Evolutionary conservation across 495 filamentous ascomycete species (phyloP).

Genomic region (Aspergillus leporis): DNA sequence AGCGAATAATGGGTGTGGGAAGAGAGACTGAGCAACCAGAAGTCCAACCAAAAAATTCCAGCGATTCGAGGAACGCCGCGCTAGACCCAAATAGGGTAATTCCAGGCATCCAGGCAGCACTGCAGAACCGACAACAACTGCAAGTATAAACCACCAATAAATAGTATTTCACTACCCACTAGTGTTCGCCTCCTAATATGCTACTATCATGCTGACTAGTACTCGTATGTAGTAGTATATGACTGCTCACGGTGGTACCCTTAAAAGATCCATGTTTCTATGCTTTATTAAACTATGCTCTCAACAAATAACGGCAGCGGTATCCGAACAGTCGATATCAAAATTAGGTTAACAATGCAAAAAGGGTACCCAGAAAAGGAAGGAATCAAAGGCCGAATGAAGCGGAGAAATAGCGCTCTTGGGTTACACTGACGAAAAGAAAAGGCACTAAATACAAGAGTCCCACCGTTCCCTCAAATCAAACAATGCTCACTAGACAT

Average conservation of each 20-base stretch:
- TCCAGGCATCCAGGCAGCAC: conserved; percentile 12
- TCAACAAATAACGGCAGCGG: conserved; percentile 28
- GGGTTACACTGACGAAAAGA: conserved; percentile 12
- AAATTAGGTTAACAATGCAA: conserved; percentile 6
- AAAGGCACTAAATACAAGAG: conserved; percentile 12
- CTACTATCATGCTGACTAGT: too few species aligned
- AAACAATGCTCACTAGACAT: conserved; percentile 1
- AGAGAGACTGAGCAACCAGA: conserved; percentile 10
- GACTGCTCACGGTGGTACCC: too few species aligned
- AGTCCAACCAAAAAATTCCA: conserved; percentile 19
- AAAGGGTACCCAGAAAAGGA: neutral
- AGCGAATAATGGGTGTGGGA: conserved; percentile 11
- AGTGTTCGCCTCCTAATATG: too few species aligned
- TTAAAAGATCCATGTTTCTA: conserved; percentile 1
- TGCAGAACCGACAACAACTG: neutral
- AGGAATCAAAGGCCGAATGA: neutral
- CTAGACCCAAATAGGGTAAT: conserved; percentile 9
- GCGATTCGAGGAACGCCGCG: conserved; percentile 6
- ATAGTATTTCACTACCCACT: conserved; percentile 1
- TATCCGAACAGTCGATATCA: conserved; percentile 27
- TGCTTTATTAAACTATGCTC: neutral
- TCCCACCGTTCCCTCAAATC: neutral
- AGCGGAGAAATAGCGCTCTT: conserved; percentile 17
- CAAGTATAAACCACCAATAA: neutral
- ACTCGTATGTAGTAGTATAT: too few species aligned